A percentile compares a stretch with the other conserved stretches of the same genome.
phyloP scores from a whole-genome alignment of 1,284 basidiomycete species.

The Pseudozyma sp. region DNA sequence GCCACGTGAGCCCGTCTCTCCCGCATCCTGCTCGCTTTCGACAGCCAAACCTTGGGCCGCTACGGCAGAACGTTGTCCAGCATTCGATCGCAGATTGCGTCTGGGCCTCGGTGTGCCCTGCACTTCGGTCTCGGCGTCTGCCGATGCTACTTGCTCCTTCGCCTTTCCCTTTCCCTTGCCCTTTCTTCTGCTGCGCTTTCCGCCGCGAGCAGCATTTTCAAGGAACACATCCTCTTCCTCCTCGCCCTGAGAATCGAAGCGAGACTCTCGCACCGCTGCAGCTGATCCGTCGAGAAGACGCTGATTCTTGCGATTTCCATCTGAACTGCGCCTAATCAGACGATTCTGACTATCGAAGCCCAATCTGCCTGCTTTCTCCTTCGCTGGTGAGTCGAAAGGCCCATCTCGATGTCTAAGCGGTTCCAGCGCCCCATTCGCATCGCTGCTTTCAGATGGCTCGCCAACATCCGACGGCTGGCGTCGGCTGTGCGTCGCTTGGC shows the following conservation, averaged over 20 bases:
- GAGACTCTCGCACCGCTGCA: constrained; percentile 34
- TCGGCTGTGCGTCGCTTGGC: constrained; percentile 2
- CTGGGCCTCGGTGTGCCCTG: constrained; percentile 17
- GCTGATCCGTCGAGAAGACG: constrained; percentile 33
- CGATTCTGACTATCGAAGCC: constrained; percentile 48
- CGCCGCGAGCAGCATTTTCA: constrained; percentile 19
- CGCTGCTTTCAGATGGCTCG: constrained; percentile 23
- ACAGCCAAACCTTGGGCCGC: too few relatives aligned
- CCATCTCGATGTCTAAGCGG: constrained; percentile 19
- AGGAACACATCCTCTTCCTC: constrained; percentile 49
- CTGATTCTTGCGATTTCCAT: constrained; percentile 5
- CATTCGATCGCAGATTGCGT: constrained; percentile 25
- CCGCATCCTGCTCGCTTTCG: not conserved
- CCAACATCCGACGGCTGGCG: not conserved
- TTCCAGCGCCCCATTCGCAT: constrained; percentile 5
- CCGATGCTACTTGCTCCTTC: not conserved
- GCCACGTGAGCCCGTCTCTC: constrained; percentile 14
- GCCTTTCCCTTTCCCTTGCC: constrained; percentile 15
- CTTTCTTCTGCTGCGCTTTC: constrained; percentile 8
- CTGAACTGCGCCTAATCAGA: constrained; percentile 19
- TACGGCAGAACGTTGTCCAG: too few relatives aligned
- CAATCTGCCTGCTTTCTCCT: constrained; percentile 36
- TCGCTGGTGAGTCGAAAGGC: constrained; percentile 37
- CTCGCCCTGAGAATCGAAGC: constrained; percentile 51
- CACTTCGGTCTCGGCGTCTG: constrained; percentile 2